Base-by-base conservation (phyloP, 805 yeast genomes). In the Jamesozyma gamospora region DNA sequence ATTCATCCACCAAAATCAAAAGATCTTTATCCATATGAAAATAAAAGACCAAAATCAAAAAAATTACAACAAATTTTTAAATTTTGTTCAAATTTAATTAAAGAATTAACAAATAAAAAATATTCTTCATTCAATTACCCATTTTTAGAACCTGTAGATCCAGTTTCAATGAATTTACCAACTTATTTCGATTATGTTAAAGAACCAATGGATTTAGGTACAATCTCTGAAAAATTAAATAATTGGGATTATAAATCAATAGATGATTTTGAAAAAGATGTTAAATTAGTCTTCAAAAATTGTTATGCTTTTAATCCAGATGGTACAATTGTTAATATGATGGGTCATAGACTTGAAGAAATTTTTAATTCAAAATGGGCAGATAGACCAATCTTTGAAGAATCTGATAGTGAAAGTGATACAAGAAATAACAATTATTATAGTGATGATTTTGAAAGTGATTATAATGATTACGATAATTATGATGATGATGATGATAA, bases 1-100 rank as follows among this genome's bases (percentile, higher is more conserved):
- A 86, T 92, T 35, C 96, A 88, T 59, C 98, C 98, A 3, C 98
- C 98, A 39, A 81, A 83, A 56, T 84, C 95, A 26, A 85, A 85
- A 56, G 96, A 92, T 58, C 75, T 88, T 60, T 62, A 60, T 42
- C 94, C 95, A 3, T 86, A 85, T 54, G 96, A 87, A 54, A 77
- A 77, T 39, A 43, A 53, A 26, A 55, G 56, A 39, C 98, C 98
- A 34, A 75, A 94, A 48, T 84, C 84, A 64, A 88, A 90, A 74
- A 90, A 86, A 67, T 78, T 70, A 56, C 94, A 90, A 30, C 82
- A 90, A 9, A 96, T 90, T 60, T 72, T 92, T 58, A 73, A 88
- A 55, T 92, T 81, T 63, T 85, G 94, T 57, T 81, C 76, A 49
- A 82, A 75, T 56, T 76, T 88, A 3, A 63, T 92, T 41, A 84